phyloP scores from a whole-genome alignment of 495 filamentous ascomycete genomes.

The Copromyces sp. region DNA sequence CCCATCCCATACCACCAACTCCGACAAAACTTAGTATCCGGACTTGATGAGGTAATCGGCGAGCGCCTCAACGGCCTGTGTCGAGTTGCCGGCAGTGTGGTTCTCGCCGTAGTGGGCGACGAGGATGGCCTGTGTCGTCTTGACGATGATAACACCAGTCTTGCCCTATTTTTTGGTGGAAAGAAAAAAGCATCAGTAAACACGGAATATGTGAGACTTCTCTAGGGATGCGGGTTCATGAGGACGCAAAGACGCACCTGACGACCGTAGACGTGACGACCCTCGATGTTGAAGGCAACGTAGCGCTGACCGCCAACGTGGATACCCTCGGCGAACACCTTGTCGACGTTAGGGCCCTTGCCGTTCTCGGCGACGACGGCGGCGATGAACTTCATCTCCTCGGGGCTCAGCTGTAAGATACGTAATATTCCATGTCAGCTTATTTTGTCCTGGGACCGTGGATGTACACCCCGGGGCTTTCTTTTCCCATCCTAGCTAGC shows the following conservation, averaged over 20 bases:
- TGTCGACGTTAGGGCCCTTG: slow-evolving; percentile 35
- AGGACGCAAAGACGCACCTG: slow-evolving; percentile 47
- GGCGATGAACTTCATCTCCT: slow-evolving; percentile 48
- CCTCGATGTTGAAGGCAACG: slow-evolving; percentile 61
- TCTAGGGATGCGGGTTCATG: too few species aligned
- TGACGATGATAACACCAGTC: slow-evolving; percentile 67
- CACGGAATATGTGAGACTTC: neutral
- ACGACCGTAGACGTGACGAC: slow-evolving; percentile 72
- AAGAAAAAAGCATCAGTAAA: neutral
- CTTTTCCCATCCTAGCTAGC: neutral
- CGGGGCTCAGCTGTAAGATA: slow-evolving; percentile 38
- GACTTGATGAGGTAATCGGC: slow-evolving; percentile 62
- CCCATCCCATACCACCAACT: neutral
- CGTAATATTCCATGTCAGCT: neutral
- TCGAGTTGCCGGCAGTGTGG: slow-evolving; percentile 54
- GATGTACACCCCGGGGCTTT: neutral
- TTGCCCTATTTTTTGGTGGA: slow-evolving; percentile 50
- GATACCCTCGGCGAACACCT: slow-evolving; percentile 50
- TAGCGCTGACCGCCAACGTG: slow-evolving; percentile 60
- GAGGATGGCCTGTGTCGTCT: slow-evolving; percentile 77
- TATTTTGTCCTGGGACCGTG: neutral
- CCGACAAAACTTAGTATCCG: slow-evolving; percentile 50
- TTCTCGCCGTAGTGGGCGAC: slow-evolving; percentile 73
- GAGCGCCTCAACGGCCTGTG: slow-evolving; percentile 54
- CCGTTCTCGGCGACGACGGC: slow-evolving; percentile 29